These are phyloP conservation scores for Aspergillus carlsbadensis DNA, from an alignment of 495 filamentous ascomycete genomes.

Conservation along the genomic window DNA sequence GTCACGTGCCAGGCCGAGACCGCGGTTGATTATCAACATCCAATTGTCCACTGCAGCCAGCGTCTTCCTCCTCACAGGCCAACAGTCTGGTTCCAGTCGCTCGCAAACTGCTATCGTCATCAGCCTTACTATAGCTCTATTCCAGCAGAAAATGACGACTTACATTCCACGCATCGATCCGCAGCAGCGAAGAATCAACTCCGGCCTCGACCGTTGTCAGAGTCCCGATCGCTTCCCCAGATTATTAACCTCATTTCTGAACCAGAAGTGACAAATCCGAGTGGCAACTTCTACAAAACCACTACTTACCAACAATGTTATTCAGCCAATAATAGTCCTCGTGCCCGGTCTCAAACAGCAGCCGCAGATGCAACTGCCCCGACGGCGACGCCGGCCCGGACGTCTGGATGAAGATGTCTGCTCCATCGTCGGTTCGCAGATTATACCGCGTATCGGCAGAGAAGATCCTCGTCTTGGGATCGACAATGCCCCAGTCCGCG, in stretches of 20 bases:
- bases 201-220: slow-evolving; percentile 16
- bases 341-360: slow-evolving; percentile 30
- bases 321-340: slow-evolving; percentile 36
- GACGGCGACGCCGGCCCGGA: slow-evolving; percentile 23
- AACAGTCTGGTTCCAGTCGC: slow-evolving; percentile 22
- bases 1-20: slow-evolving; percentile 23
- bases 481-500: slow-evolving; percentile 31
- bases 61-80: not conserved
- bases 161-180: slow-evolving; percentile 37
- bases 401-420: slow-evolving; percentile 29
- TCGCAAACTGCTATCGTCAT: slow-evolving; percentile 15
- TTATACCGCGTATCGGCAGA: slow-evolving; percentile 36
- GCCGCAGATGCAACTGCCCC: slow-evolving; percentile 27
- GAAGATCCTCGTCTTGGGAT: slow-evolving; percentile 30
- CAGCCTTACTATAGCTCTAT: not conserved
- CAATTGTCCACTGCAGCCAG: not conserved
- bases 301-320: slow-evolving; percentile 31
- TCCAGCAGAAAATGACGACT: slow-evolving; percentile 6
- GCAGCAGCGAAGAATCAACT: slow-evolving; percentile 17
- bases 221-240: slow-evolving; percentile 25
- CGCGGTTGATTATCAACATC: slow-evolving; percentile 16
- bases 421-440: slow-evolving; percentile 30
- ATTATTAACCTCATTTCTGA: not conserved
- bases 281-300: not conserved
- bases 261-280: not conserved